Evolutionary conservation across 192 early-diverging fungal species (phyloP).

Genomic region (Umbelopsis sp.): DNA sequence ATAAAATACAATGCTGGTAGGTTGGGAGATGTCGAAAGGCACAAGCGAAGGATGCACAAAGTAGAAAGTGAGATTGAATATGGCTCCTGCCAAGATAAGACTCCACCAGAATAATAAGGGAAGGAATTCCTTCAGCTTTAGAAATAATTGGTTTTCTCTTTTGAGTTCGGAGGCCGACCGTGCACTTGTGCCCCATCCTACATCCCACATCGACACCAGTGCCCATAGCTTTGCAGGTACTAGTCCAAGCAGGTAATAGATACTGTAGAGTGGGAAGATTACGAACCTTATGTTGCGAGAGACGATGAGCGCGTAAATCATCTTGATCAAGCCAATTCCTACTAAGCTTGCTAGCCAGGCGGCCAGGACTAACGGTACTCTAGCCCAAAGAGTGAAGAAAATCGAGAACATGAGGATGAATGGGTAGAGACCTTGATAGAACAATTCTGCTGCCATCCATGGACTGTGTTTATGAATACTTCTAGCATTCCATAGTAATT

Average conservation of each 20-base stretch:
- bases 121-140: constrained; percentile 25
- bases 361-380: constrained; percentile 36
- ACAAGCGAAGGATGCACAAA: constrained; percentile 13
- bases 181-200: constrained; percentile 58
- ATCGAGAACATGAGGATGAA: constrained; percentile 60
- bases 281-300: constrained; percentile 43
- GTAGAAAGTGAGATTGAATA: constrained; percentile 25
- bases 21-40: not conserved
- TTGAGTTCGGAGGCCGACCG: constrained; percentile 34
- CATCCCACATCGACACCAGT: constrained; percentile 56
- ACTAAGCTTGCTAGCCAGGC: constrained; percentile 50
- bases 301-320: constrained; percentile 41
- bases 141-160: constrained; percentile 19
- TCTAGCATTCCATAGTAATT: constrained; percentile 49
- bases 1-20: constrained; percentile 25
- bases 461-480: constrained; percentile 56
- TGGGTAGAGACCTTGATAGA: constrained; percentile 63
- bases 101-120: constrained; percentile 28
- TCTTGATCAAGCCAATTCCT: constrained; percentile 49
- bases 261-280: constrained; percentile 49
- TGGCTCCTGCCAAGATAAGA: constrained; percentile 22
- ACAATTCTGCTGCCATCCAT: constrained; percentile 62
- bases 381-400: constrained; percentile 34
- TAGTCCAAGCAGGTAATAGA: constrained; percentile 55
- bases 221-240: constrained; percentile 63